phyloP scores from a whole-genome alignment of 768 basidiomycete species.

The Mycena floridula region DNA sequence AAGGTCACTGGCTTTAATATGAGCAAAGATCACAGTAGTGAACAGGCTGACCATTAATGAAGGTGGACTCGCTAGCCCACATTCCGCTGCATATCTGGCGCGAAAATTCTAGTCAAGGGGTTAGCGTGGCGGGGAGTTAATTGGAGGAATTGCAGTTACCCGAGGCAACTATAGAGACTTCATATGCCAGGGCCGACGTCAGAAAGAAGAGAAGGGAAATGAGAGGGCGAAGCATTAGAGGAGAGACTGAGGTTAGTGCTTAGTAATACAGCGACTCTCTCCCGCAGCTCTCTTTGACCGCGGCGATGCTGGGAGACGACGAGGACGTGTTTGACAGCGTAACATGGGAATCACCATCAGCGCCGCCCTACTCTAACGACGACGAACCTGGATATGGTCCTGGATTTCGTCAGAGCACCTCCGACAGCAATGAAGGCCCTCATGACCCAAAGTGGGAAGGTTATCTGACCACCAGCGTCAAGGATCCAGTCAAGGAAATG shows the following conservation, averaged over 20 bases:
- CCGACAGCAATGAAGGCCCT: constrained; percentile 65
- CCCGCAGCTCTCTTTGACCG: no score
- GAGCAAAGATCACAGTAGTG: neutral
- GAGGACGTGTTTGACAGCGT: constrained; percentile 91
- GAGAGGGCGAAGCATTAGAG: neutral
- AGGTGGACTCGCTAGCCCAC: constrained; percentile 76
- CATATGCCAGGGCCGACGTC: constrained; percentile 41
- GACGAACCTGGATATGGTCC: constrained; percentile 46
- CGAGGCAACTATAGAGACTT: constrained; percentile 63
- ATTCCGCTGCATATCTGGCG: constrained; percentile 94
- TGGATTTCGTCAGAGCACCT: constrained; percentile 78
- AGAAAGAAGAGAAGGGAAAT: constrained; percentile 26
- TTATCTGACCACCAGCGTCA: constrained; percentile 73
- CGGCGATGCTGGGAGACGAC: constrained; percentile 73
- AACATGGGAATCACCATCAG: constrained; percentile 78
- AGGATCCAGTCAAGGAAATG: constrained; percentile 92
- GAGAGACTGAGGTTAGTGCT: no score
- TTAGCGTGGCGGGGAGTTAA: no score
- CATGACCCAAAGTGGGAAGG: constrained; percentile 91
- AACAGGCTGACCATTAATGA: constrained; percentile 68
- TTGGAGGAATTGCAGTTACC: constrained; percentile 26
- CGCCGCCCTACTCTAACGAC: constrained; percentile 43
- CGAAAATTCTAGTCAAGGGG: constrained; percentile 56
- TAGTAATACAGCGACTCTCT: no score
- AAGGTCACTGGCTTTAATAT: constrained; percentile 62